phyloP scores from a whole-genome alignment of 257 asterid species.

The Nemophila menziesii region DNA sequence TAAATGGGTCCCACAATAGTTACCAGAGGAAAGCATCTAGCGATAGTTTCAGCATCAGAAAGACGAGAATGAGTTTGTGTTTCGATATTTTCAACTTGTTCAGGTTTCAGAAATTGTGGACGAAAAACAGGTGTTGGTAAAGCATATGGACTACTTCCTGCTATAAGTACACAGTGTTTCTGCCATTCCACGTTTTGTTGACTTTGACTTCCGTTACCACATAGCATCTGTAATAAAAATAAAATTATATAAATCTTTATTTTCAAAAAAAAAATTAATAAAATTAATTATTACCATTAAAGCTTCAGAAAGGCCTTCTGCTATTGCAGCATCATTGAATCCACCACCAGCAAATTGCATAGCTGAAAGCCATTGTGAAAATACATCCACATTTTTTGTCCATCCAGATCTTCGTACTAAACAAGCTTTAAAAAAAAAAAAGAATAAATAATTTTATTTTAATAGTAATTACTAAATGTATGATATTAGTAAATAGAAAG shows the following conservation, averaged over 20 bases:
- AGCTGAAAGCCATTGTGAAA: slow-evolving; percentile 84
- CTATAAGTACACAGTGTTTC: slow-evolving; percentile 80
- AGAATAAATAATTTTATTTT: background rate
- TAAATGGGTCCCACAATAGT: slow-evolving; percentile 3
- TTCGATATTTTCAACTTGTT: slow-evolving; percentile 44
- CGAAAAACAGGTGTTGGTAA: slow-evolving; percentile 65
- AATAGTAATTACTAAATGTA: background rate
- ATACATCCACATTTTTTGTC: slow-evolving; percentile 71
- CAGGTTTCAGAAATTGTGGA: slow-evolving; percentile 43
- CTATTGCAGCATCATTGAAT: slow-evolving; percentile 75
- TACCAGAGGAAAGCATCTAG: slow-evolving; percentile 81
- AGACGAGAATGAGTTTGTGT: slow-evolving; percentile 45
- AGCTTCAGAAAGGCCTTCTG: slow-evolving; percentile 96
- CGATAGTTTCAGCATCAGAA: slow-evolving; percentile 76
- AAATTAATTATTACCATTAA: slow-evolving; percentile 43
- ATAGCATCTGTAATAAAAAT: slow-evolving; percentile 51
- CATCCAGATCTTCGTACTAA: slow-evolving; percentile 83
- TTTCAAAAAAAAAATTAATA: background rate
- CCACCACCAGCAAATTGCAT: slow-evolving; percentile 86
- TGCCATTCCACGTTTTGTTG: slow-evolving; percentile 54
- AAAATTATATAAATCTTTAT: slow-evolving; percentile 11
- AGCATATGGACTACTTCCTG: slow-evolving; percentile 88
- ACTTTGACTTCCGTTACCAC: slow-evolving; percentile 45
- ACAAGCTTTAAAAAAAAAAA: slow-evolving; percentile 39
- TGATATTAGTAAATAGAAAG: background rate